Evolutionary conservation across 2,329 filamentous ascomycete genomes (phyloP), one percentile per base, ranked within the genome.

Genomic region (Myrmaecium sp.): DNA sequence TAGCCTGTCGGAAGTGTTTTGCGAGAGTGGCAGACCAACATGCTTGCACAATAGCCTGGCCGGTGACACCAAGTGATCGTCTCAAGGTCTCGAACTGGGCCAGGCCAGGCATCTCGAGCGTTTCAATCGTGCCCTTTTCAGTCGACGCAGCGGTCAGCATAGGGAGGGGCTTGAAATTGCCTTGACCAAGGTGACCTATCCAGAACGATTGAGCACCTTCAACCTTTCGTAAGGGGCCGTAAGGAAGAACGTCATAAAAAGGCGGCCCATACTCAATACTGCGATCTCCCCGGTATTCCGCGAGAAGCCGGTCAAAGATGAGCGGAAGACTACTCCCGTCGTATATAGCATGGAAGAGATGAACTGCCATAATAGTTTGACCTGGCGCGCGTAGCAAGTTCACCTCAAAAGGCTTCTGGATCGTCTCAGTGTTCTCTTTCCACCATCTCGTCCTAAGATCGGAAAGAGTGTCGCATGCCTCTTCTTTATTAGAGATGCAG

Each of bases 261-360:
- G 56, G 43, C 1, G 69, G 69, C 0, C 57, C 57, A 5, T 45
- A 39, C 1, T 43, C 38, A 19, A 31, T 39, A 5, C 23, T 39
- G 14, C 35, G 11, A 3, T 34, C 21, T 1, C 41, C 41, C 10
- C 42, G 35, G 38, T 80, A 81, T 4, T 60, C 52, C 3, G 53
- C 40, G 15, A 55, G 51, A 3, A 91, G 57, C 12, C 61, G 51
- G 3, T 64, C 45, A 12, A 92, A 59, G 20, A 92, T 60, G 14
- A 81, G 47, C 2, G 65, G 61, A 20, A 92, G 64, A 33, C 82
- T 86, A 36, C 67, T 75, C 2, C 82, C 84, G 48, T 94, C 84
- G 39, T 94, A 94, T 0, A 93, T 49, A 0, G 68, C 82, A 44
- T 94, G 84, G 50, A 93, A 92, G 1, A 91, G 72, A 23, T 76